phyloP scores from a whole-genome alignment of 2,329 filamentous ascomycete species.

The Epichloe aotearoae region DNA sequence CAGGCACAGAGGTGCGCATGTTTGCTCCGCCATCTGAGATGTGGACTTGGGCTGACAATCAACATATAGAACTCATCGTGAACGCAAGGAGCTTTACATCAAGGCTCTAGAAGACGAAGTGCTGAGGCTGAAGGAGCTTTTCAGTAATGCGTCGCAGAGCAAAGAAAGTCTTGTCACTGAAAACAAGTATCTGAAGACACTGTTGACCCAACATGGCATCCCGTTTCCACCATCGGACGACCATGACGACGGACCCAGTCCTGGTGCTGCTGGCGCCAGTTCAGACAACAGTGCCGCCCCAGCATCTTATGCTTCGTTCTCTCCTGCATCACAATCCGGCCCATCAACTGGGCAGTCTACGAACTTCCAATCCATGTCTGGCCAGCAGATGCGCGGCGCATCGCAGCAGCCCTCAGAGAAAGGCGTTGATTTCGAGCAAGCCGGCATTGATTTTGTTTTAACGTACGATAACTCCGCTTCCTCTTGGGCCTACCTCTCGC shows the following conservation, averaged over 20 bases:
- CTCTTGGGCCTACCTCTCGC: slow-evolving; percentile 53
- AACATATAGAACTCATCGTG: slow-evolving; percentile 68
- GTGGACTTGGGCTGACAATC: background rate
- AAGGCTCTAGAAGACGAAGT: slow-evolving; percentile 88
- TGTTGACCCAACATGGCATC: slow-evolving; percentile 42
- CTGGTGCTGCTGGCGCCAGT: slow-evolving; percentile 38
- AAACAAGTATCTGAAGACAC: slow-evolving; percentile 56
- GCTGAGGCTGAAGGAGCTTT: slow-evolving; percentile 75
- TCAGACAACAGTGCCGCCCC: slow-evolving; percentile 45
- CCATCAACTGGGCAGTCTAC: slow-evolving; percentile 20
- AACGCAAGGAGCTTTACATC: slow-evolving; percentile 93
- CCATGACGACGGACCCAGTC: slow-evolving; percentile 31
- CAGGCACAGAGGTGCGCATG: slow-evolving; percentile 74
- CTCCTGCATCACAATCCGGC: slow-evolving; percentile 30
- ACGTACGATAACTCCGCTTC: slow-evolving; percentile 55
- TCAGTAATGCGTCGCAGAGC: slow-evolving; percentile 58
- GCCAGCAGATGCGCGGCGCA: slow-evolving; percentile 18
- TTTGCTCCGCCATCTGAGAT: background rate
- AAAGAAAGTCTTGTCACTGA: slow-evolving; percentile 66
- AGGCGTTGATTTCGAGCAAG: slow-evolving; percentile 61
- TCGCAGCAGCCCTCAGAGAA: slow-evolving; percentile 18
- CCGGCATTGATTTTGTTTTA: slow-evolving; percentile 82
- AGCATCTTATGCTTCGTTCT: slow-evolving; percentile 30
- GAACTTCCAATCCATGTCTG: slow-evolving; percentile 16
- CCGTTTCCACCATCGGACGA: slow-evolving; percentile 15